A percentile compares a stretch with the other conserved stretches of the same genome.
phyloP scores from a whole-genome alignment of 768 basidiomycete species.

The Lentinula edodes region DNA sequence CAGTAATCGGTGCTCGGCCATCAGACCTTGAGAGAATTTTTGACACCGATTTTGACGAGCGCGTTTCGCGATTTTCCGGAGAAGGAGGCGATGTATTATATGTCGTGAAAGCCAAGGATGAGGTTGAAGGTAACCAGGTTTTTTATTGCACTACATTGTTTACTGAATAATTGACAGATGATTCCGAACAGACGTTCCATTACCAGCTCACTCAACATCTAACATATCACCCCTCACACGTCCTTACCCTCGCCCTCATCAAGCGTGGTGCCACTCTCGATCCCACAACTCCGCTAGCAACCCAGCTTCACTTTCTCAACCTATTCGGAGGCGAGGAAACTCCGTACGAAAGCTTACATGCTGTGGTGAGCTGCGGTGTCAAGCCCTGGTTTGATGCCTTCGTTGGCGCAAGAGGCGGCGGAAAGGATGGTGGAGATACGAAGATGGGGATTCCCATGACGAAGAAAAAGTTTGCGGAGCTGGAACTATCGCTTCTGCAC shows the following conservation, averaged over 20 bases:
- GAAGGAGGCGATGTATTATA: constrained; percentile 78
- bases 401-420: constrained; percentile 74
- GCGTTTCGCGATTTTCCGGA: constrained; percentile 66
- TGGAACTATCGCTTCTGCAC: constrained; percentile 90
- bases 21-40: constrained; percentile 67
- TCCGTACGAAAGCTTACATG: constrained; percentile 94
- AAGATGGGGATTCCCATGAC: constrained; percentile 98
- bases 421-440: constrained; percentile 66
- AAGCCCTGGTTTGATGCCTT: constrained; percentile 99
- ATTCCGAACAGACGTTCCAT: constrained; percentile 52
- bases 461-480: constrained; percentile 98
- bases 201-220: constrained; percentile 71
- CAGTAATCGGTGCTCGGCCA: constrained; percentile 67
- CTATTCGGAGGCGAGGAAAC: constrained; percentile 85
- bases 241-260: constrained; percentile 90
- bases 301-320: constrained; percentile 89
- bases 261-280: constrained; percentile 86
- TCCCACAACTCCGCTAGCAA: constrained; percentile 68
- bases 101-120: constrained; percentile 74
- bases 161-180: constrained; percentile 40
- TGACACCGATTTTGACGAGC: constrained; percentile 63
- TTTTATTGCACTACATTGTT: not conserved
- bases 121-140: constrained; percentile 54
- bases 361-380: constrained; percentile 90
- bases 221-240: constrained; percentile 72